Percentiles rank a stretch among this genome's conserved stretches.
Conservation (phyloP, 805 yeast genomes). For the Trichomonascus vanleenenianus region DNA sequence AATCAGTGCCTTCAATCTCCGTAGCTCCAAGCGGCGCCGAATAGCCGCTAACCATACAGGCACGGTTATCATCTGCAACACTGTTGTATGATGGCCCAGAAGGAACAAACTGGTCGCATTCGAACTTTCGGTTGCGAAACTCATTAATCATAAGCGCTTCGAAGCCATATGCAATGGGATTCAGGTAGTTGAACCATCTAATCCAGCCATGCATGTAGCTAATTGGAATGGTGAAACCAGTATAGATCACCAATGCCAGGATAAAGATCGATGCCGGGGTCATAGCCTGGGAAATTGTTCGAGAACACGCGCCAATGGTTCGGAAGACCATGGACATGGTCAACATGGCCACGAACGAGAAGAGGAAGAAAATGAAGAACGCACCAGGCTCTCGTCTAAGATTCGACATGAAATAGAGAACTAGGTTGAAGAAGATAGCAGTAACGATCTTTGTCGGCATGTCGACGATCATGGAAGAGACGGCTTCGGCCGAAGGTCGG, state of each 20-base stretch:
- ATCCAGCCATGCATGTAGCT: constrained; percentile 43
- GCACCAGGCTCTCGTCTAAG: constrained; percentile 46
- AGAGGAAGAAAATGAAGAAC: constrained; percentile 44
- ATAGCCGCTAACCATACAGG: constrained; percentile 49
- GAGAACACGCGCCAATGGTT: constrained; percentile 33
- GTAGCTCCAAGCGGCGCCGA: constrained; percentile 41
- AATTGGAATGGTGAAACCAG: constrained; percentile 43
- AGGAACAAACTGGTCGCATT: constrained; percentile 37
- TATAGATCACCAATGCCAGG: constrained; percentile 34
- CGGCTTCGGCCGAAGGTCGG: constrained; percentile 57
- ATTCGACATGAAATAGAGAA: constrained; percentile 47
- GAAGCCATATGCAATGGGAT: constrained; percentile 39
- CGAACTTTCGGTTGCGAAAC: constrained; percentile 34
- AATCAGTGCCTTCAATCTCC: constrained; percentile 46
- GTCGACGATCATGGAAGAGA: constrained; percentile 55
- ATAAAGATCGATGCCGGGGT: constrained; percentile 37
- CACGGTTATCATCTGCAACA: constrained; percentile 26
- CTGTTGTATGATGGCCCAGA: constrained; percentile 36
- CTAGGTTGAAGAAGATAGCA: constrained; percentile 40
- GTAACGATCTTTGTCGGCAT: constrained; percentile 42
- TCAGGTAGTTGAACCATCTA: constrained; percentile 41
- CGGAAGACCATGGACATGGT: constrained; percentile 50
- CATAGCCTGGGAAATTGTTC: constrained; percentile 35
- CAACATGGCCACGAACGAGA: constrained; percentile 37
- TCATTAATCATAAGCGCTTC: constrained; percentile 42